Evolutionary conservation across 2,329 filamentous ascomycete species (phyloP).

Genomic region (Clathrospora elynae): DNA sequence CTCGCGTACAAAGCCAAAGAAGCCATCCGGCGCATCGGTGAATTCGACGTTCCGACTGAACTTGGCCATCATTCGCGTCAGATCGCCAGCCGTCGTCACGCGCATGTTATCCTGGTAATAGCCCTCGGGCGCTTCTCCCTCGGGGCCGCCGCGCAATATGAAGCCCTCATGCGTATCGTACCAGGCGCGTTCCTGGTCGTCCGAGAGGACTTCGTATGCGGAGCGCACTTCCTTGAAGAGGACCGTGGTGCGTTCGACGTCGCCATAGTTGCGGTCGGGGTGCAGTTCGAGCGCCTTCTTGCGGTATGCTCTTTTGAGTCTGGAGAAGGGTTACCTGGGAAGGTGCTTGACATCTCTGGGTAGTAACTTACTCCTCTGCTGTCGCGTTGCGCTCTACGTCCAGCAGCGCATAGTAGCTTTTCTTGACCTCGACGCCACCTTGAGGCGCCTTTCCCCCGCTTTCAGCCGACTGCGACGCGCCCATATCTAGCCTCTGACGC

Average conservation of each 20-base stretch:
- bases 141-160: constrained; percentile 72
- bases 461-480: constrained; percentile 53
- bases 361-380: constrained; percentile 72
- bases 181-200: constrained; percentile 94
- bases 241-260: constrained; percentile 80
- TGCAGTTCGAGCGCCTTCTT: constrained; percentile 90
- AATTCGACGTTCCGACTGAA: constrained; percentile 82
- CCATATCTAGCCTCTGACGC: constrained; percentile 44
- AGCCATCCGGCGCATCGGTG: constrained; percentile 77
- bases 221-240: constrained; percentile 91
- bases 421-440: constrained; percentile 58
- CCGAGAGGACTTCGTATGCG: constrained; percentile 94
- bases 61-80: constrained; percentile 75
- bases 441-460: constrained; percentile 28
- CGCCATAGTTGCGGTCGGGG: constrained; percentile 88
- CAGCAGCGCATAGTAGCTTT: constrained; percentile 85
- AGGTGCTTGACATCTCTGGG: not conserved
- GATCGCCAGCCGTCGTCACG: constrained; percentile 79
- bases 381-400: constrained; percentile 72
- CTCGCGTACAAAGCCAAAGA: constrained; percentile 78
- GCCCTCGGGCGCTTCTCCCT: constrained; percentile 52
- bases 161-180: constrained; percentile 93
- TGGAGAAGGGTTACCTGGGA: constrained; percentile 43
- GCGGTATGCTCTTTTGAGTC: constrained; percentile 92
- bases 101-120: constrained; percentile 71